Evolutionary conservation across 441 rosid genomes (phyloP).

Genomic region (Populus trichocarpa): DNA sequence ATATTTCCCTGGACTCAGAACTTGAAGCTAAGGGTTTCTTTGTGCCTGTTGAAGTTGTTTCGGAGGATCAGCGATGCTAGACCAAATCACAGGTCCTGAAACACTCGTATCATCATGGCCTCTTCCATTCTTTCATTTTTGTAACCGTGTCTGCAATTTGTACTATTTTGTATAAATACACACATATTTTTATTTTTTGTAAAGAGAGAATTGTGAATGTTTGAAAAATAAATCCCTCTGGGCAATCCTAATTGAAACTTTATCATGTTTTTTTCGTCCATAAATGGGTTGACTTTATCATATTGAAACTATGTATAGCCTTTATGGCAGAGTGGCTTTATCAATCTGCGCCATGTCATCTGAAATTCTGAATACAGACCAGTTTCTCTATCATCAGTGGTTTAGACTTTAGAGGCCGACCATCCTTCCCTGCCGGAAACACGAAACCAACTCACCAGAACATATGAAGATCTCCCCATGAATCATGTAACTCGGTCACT

Average conservation of each 20-base stretch:
- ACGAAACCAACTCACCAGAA: neutral
- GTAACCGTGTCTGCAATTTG: neutral
- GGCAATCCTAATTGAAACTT: neutral
- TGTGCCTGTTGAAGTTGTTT: neutral
- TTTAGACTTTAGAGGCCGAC: neutral
- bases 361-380: neutral
- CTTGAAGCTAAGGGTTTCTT: conserved; percentile 1
- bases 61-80: neutral
- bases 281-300: neutral
- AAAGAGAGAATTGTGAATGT: neutral
- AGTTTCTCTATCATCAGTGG: neutral
- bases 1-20: neutral
- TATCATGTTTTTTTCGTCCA: neutral
- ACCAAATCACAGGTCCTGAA: conserved; percentile 3
- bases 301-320: neutral
- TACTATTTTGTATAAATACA: neutral
- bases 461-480: neutral
- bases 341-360: neutral
- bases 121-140: conserved; percentile 9
- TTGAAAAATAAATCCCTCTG: neutral
- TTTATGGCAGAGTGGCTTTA: neutral
- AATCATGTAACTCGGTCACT: neutral
- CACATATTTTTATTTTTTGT: neutral
- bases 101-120: neutral
- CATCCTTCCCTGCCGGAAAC: neutral